Base-by-base conservation (phyloP, 192 early-diverging fungal genomes). In the Geranomyces variabilis region DNA sequence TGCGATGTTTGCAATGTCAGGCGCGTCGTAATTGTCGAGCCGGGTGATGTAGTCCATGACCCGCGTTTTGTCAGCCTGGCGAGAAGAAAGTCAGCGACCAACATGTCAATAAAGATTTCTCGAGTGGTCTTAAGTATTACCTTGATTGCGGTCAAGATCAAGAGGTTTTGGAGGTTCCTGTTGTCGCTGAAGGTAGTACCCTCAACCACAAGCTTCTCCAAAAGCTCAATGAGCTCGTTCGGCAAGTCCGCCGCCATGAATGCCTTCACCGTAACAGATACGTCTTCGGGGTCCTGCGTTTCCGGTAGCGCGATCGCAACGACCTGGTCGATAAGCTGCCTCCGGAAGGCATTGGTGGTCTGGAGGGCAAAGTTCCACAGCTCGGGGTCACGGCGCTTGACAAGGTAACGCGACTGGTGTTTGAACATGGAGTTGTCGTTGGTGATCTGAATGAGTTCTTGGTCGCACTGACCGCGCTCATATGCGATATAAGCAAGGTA, bases 351-450 rank as follows among this genome's bases (percentile, higher is more conserved):
- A 66, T 96, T 95, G 64, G 88, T 87, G 46, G 87, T 80, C 56
- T 84, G 86, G 41, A 99, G 79, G 4, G 92, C 97, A 81, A 87
- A 86, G 48, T 80, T 80, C 97, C 97, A 99, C 59, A 99, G 80
- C 31, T 83, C 82, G 24, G 84, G 78, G 77, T 96, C 93, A 44
- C 94, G 89, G 24, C 96, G 85, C 67, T 91, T 89, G 67, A 99
- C 93, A 62, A 99, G 81, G 68, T 99, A 99, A 66, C 97, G 91
- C 17, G 96, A 90, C 83, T 98, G 97, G 77, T 97, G 97, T 83
- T 99, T 99, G 82, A 97, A 99, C 96, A 99, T 97, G 36, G 90
- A 86, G 79, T 99, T 97, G 60, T 97, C 94, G 85, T 92, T 97
- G 41, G 97, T 98, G 70, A 99, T 89, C n/a, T 92, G 87, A 70